These are phyloP conservation scores for Cinnamomum micranthum DNA, from an alignment of 164 flowering plant genomes.

Conservation along the genomic window DNA sequence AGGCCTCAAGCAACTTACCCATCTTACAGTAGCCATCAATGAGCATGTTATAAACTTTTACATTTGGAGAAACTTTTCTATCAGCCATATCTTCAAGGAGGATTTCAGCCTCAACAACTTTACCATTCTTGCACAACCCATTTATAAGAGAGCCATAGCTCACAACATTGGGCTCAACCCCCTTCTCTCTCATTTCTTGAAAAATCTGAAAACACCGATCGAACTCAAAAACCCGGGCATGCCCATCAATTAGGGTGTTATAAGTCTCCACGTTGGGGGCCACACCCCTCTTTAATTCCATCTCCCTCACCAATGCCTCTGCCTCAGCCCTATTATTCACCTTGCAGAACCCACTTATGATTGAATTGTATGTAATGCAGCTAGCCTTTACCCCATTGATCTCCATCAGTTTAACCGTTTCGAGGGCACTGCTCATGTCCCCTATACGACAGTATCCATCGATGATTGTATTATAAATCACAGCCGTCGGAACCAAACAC, in stretches of 20 bases:
- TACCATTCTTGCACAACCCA: slow-evolving; percentile 54
- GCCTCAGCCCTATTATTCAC: slow-evolving; percentile 49
- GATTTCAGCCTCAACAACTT: slow-evolving; percentile 57
- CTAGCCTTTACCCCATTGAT: slow-evolving; percentile 36
- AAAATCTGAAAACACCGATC: slow-evolving; percentile 59
- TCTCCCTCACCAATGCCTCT: slow-evolving; percentile 46
- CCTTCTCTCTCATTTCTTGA: slow-evolving; percentile 54
- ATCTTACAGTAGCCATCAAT: slow-evolving; percentile 47
- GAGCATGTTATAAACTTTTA: slow-evolving; percentile 58
- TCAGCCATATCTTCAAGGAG: slow-evolving; percentile 42
- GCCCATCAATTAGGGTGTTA: slow-evolving; percentile 60
- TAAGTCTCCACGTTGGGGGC: slow-evolving; percentile 44
- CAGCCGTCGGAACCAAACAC: slow-evolving; percentile 31
- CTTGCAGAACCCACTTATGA: slow-evolving; percentile 51
- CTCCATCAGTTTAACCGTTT: slow-evolving; percentile 40
- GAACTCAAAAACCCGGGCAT: slow-evolving; percentile 40
- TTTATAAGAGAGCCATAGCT: slow-evolving; percentile 66
- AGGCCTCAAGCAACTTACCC: slow-evolving; percentile 50
- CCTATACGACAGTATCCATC: slow-evolving; percentile 50
- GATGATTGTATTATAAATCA: slow-evolving; percentile 50
- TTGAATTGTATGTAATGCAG: slow-evolving; percentile 41
- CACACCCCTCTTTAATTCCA: slow-evolving; percentile 43
- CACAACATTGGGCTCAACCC: slow-evolving; percentile 54
- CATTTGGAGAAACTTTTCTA: slow-evolving; percentile 47
- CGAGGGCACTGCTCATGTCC: slow-evolving; percentile 38